phyloP scores from a whole-genome alignment of 2,329 filamentous ascomycete species.

The Botrytis hyacinthi region DNA sequence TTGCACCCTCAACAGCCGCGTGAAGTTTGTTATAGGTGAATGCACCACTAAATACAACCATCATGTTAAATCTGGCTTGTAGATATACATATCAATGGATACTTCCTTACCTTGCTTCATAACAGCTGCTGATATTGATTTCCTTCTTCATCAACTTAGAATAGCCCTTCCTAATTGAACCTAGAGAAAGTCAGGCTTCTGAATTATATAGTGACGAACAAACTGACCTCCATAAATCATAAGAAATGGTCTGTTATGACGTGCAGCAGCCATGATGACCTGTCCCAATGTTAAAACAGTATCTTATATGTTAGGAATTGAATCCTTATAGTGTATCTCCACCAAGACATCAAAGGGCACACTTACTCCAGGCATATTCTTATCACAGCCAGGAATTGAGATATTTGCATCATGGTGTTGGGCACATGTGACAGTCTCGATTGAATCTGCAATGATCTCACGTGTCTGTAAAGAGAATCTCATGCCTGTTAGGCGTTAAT shows the following conservation, averaged over 20 bases:
- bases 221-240: slow-evolving; percentile 76
- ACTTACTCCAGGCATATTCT: slow-evolving; percentile 82
- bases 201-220: no score
- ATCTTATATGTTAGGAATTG: background rate
- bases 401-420: slow-evolving; percentile 90
- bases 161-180: slow-evolving; percentile 85
- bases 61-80: background rate
- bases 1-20: slow-evolving; percentile 62
- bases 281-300: background rate
- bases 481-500: slow-evolving; percentile 63
- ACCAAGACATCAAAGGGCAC: background rate
- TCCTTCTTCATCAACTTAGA: slow-evolving; percentile 70
- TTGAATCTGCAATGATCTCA: slow-evolving; percentile 90
- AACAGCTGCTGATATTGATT: slow-evolving; percentile 75
- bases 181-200: slow-evolving; percentile 38
- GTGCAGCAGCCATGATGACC: slow-evolving; percentile 77
- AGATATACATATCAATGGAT: background rate
- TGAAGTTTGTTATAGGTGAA: slow-evolving; percentile 76
- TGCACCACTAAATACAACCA: slow-evolving; percentile 53
- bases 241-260: slow-evolving; percentile 86
- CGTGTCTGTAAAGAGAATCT: slow-evolving; percentile 86
- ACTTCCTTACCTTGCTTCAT: slow-evolving; percentile 18
- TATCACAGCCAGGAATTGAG: slow-evolving; percentile 90
- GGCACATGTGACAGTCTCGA: slow-evolving; percentile 89
- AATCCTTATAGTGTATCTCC: background rate